These are phyloP conservation scores for Colletotrichum agaves DNA, from an alignment of 2,329 filamentous ascomycete genomes.

Conservation along the genomic window DNA sequence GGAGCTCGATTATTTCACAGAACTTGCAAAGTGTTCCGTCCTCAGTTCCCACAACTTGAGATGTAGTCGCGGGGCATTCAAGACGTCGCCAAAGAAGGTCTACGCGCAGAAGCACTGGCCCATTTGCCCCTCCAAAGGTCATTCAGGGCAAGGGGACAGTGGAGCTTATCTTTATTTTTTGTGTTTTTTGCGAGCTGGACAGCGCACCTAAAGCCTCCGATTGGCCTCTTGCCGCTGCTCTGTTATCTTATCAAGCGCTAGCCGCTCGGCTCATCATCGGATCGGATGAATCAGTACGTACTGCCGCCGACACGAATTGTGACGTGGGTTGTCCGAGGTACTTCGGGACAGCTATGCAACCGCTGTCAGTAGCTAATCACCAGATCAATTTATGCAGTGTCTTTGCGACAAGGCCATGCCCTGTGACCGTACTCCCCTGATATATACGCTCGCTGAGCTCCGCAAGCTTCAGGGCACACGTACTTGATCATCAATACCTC, in stretches of 20 bases:
- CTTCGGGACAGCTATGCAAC: slow-evolving; percentile 34
- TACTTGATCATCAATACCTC: not conserved
- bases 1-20: not conserved
- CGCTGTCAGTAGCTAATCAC: slow-evolving; percentile 5
- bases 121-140: slow-evolving; percentile 28
- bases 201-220: slow-evolving; percentile 4
- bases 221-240: slow-evolving; percentile 11
- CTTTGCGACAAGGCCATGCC: slow-evolving; percentile 18
- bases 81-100: slow-evolving; percentile 16
- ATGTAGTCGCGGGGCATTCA: slow-evolving; percentile 24
- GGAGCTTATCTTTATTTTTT: slow-evolving; percentile 27
- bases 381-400: not conserved
- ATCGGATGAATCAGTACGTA: not conserved
- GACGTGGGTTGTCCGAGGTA: slow-evolving; percentile 31
- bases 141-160: slow-evolving; percentile 32
- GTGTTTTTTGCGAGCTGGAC: not conserved
- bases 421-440: not conserved
- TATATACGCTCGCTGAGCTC: not conserved
- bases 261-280: slow-evolving; percentile 26
- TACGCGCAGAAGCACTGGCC: slow-evolving; percentile 16
- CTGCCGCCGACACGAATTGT: slow-evolving; percentile 2
- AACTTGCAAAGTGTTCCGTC: not conserved
- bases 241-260: not conserved
- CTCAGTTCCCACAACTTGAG: slow-evolving; percentile 3
- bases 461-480: not conserved